A percentile compares a stretch with the other conserved stretches of the same genome.
Evolutionary conservation across 1,284 basidiomycete genomes (phyloP).

Genomic region (Vanrija sp.): DNA sequence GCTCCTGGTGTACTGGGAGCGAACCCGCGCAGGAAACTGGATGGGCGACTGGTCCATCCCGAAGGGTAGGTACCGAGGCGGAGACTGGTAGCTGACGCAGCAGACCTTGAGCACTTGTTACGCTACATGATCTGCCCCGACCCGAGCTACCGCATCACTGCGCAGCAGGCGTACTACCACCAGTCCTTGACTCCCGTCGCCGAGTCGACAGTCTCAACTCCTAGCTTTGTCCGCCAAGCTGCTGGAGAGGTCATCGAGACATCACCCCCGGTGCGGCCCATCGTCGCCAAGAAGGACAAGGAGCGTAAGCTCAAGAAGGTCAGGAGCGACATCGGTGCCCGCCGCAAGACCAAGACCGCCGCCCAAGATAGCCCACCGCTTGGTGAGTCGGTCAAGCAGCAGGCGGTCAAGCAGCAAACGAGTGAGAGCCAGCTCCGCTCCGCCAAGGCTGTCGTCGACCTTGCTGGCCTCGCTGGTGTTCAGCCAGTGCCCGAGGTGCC

Average conservation of each 20-base stretch:
- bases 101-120: conserved; percentile 38
- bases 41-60: conserved; percentile 71
- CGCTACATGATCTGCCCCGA: conserved; percentile 43
- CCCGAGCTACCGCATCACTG: conserved; percentile 35
- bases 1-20: conserved; percentile 73
- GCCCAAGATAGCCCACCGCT: conserved; percentile 11
- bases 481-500: conserved; percentile 8
- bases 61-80: conserved; percentile 41
- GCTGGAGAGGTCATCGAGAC: conserved; percentile 7
- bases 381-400: conserved; percentile 42
- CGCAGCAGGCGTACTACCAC: conserved; percentile 42
- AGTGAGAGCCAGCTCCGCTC: conserved; percentile 7
- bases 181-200: conserved; percentile 19
- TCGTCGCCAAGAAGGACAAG: conserved; percentile 5
- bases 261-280: not conserved
- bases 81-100: not conserved
- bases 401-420: conserved; percentile 41
- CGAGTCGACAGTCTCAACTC: conserved; percentile 36
- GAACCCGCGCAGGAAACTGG: conserved; percentile 77
- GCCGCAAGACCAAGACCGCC: conserved; percentile 16
- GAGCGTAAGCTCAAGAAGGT: conserved; percentile 9
- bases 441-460: not conserved
- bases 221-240: conserved; percentile 44
- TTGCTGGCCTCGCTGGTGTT: not conserved
- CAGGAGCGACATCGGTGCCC: conserved; percentile 17